Base-by-base conservation (phyloP, 2,329 filamentous ascomycete species). In the Colletotrichum liriopes region DNA sequence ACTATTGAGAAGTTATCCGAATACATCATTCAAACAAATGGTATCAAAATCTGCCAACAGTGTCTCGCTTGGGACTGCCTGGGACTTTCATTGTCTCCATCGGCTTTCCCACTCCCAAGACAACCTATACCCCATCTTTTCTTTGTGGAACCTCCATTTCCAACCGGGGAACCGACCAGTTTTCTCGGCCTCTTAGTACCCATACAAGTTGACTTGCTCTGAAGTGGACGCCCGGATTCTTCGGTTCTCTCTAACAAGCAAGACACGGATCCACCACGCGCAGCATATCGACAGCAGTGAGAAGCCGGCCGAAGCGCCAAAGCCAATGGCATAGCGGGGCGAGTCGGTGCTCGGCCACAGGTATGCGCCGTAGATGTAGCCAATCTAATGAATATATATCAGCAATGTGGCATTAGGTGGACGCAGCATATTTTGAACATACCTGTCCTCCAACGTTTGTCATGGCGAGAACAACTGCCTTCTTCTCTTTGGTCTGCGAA, bases 361-460 rank as follows among this genome's bases (percentile, higher is more conserved):
- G 72, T 87, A 87, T 1, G 85, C 84, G n/a, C 85, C 85, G 75
- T 86, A 88, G 55, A 87, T 84, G 75, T 86, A 86, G 2, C 82
- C 83, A 18, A 85, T 84, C 74, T 85, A 26, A 20, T 18, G 18
- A 41, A 1, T 16, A 12, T 0, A 11, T 0, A 18, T 71, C 12
- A 63, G 45, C 23, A 16, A 29, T 29, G 16, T 18, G 29, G 4
- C 8, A 14, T 9, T 2, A 18, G 0, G 5, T 5, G 18, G 76
- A 62, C 3, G 7, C 1, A 11, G 35, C 20, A 26, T 11, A 5
- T 16, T 26, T 6, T 20, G 35, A 16, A 23, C 56, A n/a, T 62
- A 71, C 67, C 67, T 71, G 85, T 32, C 83, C 84, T 32, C 84
- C 82, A 1, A 85, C 85, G 32, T 86, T 87, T 6, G 86, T 86